Percentiles rank a stretch among this genome's conserved stretches.
Conservation (phyloP, 2,329 filamentous ascomycete genomes). For the Colletotrichum siamense region DNA sequence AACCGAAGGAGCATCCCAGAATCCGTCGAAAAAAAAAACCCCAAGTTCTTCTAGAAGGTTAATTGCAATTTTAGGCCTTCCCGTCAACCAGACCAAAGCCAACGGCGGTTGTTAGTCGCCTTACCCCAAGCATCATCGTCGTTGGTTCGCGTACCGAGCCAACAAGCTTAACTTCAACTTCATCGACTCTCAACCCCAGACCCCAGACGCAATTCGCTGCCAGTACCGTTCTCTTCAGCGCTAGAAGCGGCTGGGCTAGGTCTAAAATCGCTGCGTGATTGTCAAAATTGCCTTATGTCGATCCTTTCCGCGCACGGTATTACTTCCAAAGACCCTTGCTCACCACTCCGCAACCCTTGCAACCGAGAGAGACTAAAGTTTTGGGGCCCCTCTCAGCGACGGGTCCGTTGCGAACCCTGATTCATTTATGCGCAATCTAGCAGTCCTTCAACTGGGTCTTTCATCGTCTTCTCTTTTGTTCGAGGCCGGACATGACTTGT, state of each 20-base stretch:
- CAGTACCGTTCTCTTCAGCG: not conserved
- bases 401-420: conserved; percentile 4
- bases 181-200: not conserved
- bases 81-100: not conserved
- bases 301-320: not conserved
- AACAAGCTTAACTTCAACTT: not conserved
- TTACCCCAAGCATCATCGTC: not conserved
- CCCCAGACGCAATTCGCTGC: not conserved
- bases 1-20: not conserved
- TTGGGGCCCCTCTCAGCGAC: not conserved
- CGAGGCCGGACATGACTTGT: not conserved
- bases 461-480: not conserved
- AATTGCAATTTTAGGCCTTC: not conserved
- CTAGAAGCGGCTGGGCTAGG: not conserved
- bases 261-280: not conserved
- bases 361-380: not conserved
- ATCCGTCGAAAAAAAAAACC: not conserved
- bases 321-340: not conserved
- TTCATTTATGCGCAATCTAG: conserved; percentile 2
- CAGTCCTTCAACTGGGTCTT: not conserved
- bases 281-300: not conserved
- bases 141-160: not conserved
- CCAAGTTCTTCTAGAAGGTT: not conserved
- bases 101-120: not conserved
- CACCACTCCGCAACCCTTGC: not conserved